Conservation (phyloP, 1,284 basidiomycete species). For the Austroboletus olivaceoglutinosus region DNA sequence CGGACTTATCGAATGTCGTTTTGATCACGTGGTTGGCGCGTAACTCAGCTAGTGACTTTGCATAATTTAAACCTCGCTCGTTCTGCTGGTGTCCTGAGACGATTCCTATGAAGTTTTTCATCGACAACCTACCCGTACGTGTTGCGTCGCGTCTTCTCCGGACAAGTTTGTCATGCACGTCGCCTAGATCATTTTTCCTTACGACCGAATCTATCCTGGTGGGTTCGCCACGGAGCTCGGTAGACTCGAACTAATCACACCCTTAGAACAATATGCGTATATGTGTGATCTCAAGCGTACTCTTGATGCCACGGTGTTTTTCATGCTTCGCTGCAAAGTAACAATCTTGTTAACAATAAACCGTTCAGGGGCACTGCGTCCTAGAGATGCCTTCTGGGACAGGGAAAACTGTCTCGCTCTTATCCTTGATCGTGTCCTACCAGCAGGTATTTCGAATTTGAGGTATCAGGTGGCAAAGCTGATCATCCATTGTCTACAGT, state of each 20-base stretch:
- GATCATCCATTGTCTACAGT: conserved; percentile 45
- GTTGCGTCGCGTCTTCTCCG: conserved; percentile 13
- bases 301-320: conserved; percentile 78
- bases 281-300: conserved; percentile 99
- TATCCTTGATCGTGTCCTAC: conserved; percentile 97
- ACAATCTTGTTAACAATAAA: neutral
- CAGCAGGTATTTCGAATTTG: conserved; percentile 71
- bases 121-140: conserved; percentile 87
- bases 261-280: conserved; percentile 93
- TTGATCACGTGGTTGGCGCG: neutral
- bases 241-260: conserved; percentile 8
- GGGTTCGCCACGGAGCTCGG: conserved; percentile 14
- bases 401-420: conserved; percentile 96
- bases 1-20: neutral
- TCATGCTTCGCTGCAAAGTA: neutral
- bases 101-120: conserved; percentile 87
- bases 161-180: conserved; percentile 2
- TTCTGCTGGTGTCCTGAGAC: no score
- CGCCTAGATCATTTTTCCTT: conserved; percentile 83
- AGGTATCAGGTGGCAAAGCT: neutral
- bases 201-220: conserved; percentile 89
- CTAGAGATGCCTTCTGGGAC: conserved; percentile 99
- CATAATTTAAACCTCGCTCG: no score
- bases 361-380: conserved; percentile 88
- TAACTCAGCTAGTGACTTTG: no score